phyloP scores from a whole-genome alignment of 805 yeast species.

The Candida mattraensis region DNA sequence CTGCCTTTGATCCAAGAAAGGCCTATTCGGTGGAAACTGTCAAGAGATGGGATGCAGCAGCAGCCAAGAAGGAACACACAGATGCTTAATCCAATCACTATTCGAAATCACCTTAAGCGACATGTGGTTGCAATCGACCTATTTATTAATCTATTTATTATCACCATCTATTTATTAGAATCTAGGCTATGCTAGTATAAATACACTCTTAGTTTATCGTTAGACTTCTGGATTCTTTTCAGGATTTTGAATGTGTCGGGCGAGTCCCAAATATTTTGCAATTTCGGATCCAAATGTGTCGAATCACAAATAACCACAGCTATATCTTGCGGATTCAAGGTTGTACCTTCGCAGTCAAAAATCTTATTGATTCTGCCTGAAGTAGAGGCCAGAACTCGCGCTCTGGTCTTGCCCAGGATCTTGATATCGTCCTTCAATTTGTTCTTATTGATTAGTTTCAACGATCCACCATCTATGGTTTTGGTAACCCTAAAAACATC shows the following conservation, averaged over 20 bases:
- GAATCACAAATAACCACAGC: constrained; percentile 59
- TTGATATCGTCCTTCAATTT: constrained; percentile 63
- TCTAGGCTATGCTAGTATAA: constrained; percentile 40
- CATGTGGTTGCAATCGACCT: too few relatives aligned
- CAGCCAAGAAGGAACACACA: constrained; percentile 32
- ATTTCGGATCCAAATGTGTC: constrained; percentile 59
- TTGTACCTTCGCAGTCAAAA: constrained; percentile 42
- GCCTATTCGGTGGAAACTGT: constrained; percentile 40
- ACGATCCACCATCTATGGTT: constrained; percentile 46
- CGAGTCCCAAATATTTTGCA: constrained; percentile 60
- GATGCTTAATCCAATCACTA: too few relatives aligned
- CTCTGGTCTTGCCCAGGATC: constrained; percentile 41
- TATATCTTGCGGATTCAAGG: constrained; percentile 43
- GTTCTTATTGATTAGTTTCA: constrained; percentile 76
- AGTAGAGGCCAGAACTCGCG: constrained; percentile 60
- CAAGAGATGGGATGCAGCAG: constrained; percentile 48
- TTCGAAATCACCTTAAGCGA: too few relatives aligned
- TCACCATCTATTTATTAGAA: constrained; percentile 7
- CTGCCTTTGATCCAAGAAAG: constrained; percentile 36
- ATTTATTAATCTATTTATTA: constrained; percentile 8
- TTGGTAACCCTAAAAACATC: constrained; percentile 70
- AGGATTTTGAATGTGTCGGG: constrained; percentile 44
- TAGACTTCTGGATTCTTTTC: constrained; percentile 36
- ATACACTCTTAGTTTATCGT: constrained; percentile 49
- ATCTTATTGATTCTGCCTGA: constrained; percentile 58